Evolutionary conservation across 1,284 basidiomycete genomes (phyloP).

Genomic region (Heterobasidion occidentale): DNA sequence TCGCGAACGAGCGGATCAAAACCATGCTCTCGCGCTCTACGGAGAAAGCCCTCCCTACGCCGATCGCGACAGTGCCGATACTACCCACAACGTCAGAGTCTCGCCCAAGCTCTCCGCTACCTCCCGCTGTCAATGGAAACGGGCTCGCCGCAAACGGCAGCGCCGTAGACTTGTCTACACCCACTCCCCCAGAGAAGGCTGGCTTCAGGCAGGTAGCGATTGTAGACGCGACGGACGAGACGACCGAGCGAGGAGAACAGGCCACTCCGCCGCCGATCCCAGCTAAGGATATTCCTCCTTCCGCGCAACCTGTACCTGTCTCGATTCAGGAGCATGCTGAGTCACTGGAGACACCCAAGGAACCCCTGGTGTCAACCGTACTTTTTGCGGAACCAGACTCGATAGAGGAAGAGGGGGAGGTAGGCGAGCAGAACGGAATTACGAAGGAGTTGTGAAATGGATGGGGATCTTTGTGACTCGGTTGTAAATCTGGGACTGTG

Average conservation of each 20-base stretch:
- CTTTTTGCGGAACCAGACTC: not conserved
- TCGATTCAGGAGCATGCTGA: no score
- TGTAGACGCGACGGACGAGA: not conserved
- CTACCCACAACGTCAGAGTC: not conserved
- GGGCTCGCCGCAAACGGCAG: not conserved
- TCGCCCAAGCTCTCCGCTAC: not conserved
- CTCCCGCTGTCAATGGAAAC: not conserved
- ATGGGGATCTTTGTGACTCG: no score
- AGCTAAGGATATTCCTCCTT: not conserved
- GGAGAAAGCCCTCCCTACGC: not conserved
- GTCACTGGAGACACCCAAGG: not conserved
- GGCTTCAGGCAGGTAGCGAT: not conserved
- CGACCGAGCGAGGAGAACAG: not conserved
- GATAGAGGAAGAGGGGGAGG: not conserved
- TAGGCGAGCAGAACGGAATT: not conserved
- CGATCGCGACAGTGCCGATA: not conserved
- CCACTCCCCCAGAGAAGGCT: not conserved
- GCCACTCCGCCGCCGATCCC: not conserved
- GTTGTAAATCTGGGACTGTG: not conserved
- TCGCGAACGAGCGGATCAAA: constrained; percentile 17
- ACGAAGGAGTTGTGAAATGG: not conserved
- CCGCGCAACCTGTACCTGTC: not conserved
- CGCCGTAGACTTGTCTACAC: not conserved
- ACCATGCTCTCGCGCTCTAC: constrained; percentile 19
- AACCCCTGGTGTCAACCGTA: not conserved